Percentiles rank a stretch among this genome's conserved stretches.
Evolutionary conservation across 345 rosid genomes (phyloP).

Genomic region (Citrus glauca): DNA sequence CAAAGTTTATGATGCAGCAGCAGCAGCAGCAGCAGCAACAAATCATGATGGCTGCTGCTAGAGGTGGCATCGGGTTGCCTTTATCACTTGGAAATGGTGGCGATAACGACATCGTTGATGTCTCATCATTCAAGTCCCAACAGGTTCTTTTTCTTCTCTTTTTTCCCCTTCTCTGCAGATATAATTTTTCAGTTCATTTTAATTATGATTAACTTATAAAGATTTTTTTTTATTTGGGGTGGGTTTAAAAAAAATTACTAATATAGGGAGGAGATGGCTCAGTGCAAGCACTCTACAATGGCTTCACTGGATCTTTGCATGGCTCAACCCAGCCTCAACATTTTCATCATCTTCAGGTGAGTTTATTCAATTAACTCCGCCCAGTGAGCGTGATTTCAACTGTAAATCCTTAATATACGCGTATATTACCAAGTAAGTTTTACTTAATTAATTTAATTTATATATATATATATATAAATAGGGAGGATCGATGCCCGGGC

Average conservation of each 20-base stretch:
- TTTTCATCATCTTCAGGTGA: conserved; percentile 58
- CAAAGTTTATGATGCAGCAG: conserved; percentile 47
- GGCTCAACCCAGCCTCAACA: conserved; percentile 37
- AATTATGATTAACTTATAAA: neutral
- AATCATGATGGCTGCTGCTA: conserved; percentile 39
- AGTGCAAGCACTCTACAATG: conserved; percentile 47
- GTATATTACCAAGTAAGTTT: too few species aligned
- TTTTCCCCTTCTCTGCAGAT: neutral
- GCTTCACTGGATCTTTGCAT: conserved; percentile 57
- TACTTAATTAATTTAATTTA: neutral
- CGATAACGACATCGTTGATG: conserved; percentile 41
- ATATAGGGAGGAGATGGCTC: conserved; percentile 43
- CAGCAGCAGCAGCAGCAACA: conserved; percentile 44
- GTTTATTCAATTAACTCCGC: neutral
- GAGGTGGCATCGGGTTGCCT: conserved; percentile 31
- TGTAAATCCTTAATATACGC: too few species aligned
- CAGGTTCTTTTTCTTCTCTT: conserved; percentile 19
- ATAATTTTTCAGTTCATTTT: neutral
- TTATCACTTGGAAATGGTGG: conserved; percentile 12
- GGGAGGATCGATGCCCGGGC: conserved; percentile 31
- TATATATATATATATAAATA: neutral
- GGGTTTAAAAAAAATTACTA: too few species aligned
- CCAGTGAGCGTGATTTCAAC: neutral
- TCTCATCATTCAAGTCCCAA: conserved; percentile 42
- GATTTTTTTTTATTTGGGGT: too few species aligned